Base-by-base conservation (phyloP, 1,284 basidiomycete species). In the Melampsora americana region DNA sequence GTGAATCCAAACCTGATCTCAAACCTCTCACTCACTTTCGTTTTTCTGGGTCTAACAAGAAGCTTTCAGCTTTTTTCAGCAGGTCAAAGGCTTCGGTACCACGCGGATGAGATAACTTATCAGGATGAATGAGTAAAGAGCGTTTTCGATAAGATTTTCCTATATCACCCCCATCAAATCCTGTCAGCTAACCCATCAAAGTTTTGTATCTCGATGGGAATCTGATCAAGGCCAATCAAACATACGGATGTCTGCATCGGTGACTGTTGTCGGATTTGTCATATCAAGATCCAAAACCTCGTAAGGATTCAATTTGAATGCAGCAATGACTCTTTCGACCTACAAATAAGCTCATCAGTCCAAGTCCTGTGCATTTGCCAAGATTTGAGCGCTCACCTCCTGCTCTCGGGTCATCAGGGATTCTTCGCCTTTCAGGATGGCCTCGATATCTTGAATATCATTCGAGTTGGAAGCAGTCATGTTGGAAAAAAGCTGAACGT, bases 31-130 rank as follows among this genome's bases (percentile, higher is more conserved):
- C 71, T n/a, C 7, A 73, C 71, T 65, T 73, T 56, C 71, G 62
- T 60, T 73, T 66, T 28, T 73, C 64, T n/a, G 62, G 62, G 28
- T 73, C 71, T 26, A 73, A 42, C 46, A 73, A n/a, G n/a, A 66
- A 66, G 2, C 62, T n/a, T 60, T 73, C 71, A 11, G 71, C 71
- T 60, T 73, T 73, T 60, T 73, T 73, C 4, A 73, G 53, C 35
- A 73, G 28, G 35, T 73, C 71, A 56, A 73, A 73, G 18, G 71
- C 71, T 56, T 73, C 71, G 11, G 66, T 39, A 39, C 71, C 71
- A 26, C 71, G 71, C 23, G 71, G 71, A 73, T 73, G 71, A 50
- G 64, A 42, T n/a, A 73, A 56, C n/a, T 73, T 73, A 66, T 73
- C 71, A 35, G 71, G 71, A 60, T 73, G 71, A 35, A 73, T 73